Evolutionary conservation across 139 green algal species (phyloP).

Genomic region (Micractinium conductrix): DNA sequence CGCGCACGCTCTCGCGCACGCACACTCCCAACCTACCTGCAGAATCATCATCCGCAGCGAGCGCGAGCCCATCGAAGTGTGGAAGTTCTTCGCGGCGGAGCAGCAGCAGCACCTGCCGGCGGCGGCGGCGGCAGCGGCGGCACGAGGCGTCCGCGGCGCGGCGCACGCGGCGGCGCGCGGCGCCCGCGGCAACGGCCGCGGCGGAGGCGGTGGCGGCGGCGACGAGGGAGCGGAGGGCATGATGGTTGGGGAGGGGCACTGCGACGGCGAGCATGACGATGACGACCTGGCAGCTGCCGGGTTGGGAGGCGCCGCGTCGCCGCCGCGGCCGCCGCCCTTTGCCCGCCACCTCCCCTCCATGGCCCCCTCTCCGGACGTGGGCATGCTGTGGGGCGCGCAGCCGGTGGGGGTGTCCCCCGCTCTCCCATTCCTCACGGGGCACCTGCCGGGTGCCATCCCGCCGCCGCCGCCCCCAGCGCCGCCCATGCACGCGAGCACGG

Average conservation of each 20-base stretch:
- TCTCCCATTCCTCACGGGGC: conserved; percentile 9
- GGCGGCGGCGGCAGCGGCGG: not conserved
- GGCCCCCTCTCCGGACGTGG: conserved; percentile 5
- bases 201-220: not conserved
- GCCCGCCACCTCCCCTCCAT: not conserved
- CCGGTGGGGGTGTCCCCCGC: conserved; percentile 10
- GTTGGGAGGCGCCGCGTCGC: not conserved
- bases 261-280: not conserved
- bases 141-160: not conserved
- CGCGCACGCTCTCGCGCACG: too few relatives aligned
- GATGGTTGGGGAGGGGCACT: not conserved
- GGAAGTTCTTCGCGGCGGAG: conserved; percentile 22
- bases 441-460: not conserved
- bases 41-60: conserved; percentile 67
- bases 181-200: not conserved
- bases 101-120: not conserved
- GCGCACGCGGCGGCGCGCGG: not conserved
- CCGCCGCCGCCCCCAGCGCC: not conserved
- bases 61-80: conserved; percentile 68
- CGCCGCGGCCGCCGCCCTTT: not conserved
- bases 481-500: not conserved
- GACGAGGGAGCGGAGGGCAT: not conserved
- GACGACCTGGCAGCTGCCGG: not conserved
- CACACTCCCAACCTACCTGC: too few relatives aligned
- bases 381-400: conserved; percentile 25